Evolutionary conservation across 495 filamentous ascomycete genomes (phyloP), one percentile per base, ranked within the genome.

Genomic region (Penicillium taxi): DNA sequence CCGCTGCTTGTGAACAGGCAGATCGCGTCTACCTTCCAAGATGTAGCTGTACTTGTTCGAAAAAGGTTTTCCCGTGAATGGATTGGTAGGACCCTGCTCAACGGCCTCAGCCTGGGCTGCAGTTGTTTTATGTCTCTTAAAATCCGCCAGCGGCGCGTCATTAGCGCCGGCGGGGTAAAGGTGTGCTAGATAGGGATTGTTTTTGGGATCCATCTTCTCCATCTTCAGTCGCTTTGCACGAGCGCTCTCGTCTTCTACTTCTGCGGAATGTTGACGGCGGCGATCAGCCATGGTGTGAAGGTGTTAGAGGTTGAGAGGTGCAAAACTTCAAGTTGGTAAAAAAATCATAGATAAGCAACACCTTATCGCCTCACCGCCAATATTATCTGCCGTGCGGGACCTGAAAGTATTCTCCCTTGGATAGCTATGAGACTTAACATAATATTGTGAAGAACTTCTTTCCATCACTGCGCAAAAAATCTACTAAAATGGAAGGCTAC

Each of bases 141-240:
- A 75, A 22, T 70, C 64, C 29, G 73, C 72, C 51, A 88, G 70
- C 13, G 69, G 58, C 28, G 74, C 70, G 15, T 63, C 62, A 11
- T 44, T 52, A 6, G 43, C 59, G 41, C 52, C 61, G 28, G 84
- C 69, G 43, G 57, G 57, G 58, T 87, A 82, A 75, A 83, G 84
- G 54, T 99, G 93, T 32, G 88, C 86, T 32, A 96, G 77, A 59
- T 99, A 96, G 2, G 83, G 84, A 52, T 96, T 96, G 37, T 65
- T 52, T 42, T 68, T 69, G 36, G 75, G 73, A 46, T 78, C 72
- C 16, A 63, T 63, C 19, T 61, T 67, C n/a, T 66, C 52, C 45
- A 61, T 69, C 58, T 70, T 72, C 41, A 63, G 69, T 34, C 70
- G 66, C 51, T 73, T 73, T 20, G 56, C 51, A 26, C 68, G 63